Conservation (phyloP, 2,329 filamentous ascomycete species). For the Cytospora paraplurivora region DNA sequence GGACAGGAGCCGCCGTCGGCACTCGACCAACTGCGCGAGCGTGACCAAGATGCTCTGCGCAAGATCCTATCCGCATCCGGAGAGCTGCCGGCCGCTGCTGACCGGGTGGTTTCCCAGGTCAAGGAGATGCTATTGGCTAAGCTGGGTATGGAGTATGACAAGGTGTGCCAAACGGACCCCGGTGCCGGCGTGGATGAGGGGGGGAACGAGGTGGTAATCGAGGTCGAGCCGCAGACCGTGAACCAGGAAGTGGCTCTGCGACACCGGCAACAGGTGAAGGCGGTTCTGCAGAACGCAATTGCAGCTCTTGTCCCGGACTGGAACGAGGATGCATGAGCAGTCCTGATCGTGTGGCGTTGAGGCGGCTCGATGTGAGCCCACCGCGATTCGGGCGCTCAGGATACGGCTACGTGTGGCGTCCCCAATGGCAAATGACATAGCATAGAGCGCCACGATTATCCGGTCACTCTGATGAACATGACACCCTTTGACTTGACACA, state of each 20-base stretch:
- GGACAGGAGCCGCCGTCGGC: not conserved
- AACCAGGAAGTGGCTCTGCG: constrained; percentile 52
- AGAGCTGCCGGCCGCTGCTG: constrained; percentile 45
- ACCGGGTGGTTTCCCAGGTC: constrained; percentile 42
- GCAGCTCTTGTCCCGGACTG: constrained; percentile 25
- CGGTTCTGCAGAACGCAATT: constrained; percentile 47
- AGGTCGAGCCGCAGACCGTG: constrained; percentile 38
- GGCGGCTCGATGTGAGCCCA: not conserved
- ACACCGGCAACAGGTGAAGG: constrained; percentile 53
- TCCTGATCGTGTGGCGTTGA: not conserved
- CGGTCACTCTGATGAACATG: no score
- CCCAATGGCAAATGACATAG: not conserved
- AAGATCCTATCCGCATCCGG: constrained; percentile 40
- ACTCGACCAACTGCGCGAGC: constrained; percentile 31
- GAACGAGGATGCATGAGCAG: constrained; percentile 12
- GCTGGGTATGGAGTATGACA: constrained; percentile 43
- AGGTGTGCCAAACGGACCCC: constrained; percentile 49
- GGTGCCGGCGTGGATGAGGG: constrained; percentile 39
- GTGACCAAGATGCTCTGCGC: constrained; percentile 31
- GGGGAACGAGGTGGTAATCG: constrained; percentile 35
- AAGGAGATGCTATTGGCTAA: constrained; percentile 42
- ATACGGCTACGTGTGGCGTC: not conserved
- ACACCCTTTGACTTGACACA: no score
- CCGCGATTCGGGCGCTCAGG: not conserved
- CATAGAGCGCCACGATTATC: no score